These are phyloP conservation scores for Daldinia sp. DNA, from an alignment of 2,329 filamentous ascomycete genomes.

Conservation along the genomic window DNA sequence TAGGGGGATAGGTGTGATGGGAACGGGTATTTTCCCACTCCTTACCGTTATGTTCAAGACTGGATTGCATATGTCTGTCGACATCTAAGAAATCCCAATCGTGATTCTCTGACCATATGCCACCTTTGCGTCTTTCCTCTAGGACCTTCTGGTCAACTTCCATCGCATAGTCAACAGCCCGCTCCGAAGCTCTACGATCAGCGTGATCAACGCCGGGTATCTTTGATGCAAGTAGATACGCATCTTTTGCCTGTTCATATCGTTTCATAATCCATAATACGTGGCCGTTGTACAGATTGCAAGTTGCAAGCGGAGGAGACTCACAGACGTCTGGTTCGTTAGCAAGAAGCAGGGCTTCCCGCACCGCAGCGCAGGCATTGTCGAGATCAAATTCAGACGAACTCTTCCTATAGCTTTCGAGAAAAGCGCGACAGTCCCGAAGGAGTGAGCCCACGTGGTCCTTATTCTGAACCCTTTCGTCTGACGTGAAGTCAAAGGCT, in stretches of 20 bases:
- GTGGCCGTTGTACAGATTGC: constrained; percentile 37
- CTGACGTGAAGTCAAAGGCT: constrained; percentile 30
- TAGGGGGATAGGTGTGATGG: not conserved
- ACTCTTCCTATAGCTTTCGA: constrained; percentile 13
- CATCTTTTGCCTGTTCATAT: constrained; percentile 26
- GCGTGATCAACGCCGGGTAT: not conserved
- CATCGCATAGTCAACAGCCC: constrained; percentile 2
- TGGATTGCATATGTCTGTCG: not conserved
- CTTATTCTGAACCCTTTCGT: constrained; percentile 27
- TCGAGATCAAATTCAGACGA: constrained; percentile 7
- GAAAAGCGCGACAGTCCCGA: not conserved
- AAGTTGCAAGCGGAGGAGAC: constrained; percentile 36
- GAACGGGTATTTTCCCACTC: not conserved
- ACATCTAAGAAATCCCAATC: not conserved
- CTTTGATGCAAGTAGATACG: constrained; percentile 26
- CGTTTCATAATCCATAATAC: constrained; percentile 22
- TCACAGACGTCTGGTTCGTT: constrained; percentile 37
- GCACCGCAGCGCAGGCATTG: constrained; percentile 18
- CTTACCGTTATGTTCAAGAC: not conserved
- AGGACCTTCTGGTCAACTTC: constrained; percentile 15
- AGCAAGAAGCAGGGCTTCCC: constrained; percentile 33
- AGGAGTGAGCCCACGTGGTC: constrained; percentile 26
- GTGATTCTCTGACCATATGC: constrained; percentile 11
- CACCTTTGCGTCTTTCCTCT: constrained; percentile 17
- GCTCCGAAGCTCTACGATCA: constrained; percentile 20